Evolutionary conservation across 495 filamentous ascomycete genomes (phyloP).

Genomic region (Coniosporium apollinis): DNA sequence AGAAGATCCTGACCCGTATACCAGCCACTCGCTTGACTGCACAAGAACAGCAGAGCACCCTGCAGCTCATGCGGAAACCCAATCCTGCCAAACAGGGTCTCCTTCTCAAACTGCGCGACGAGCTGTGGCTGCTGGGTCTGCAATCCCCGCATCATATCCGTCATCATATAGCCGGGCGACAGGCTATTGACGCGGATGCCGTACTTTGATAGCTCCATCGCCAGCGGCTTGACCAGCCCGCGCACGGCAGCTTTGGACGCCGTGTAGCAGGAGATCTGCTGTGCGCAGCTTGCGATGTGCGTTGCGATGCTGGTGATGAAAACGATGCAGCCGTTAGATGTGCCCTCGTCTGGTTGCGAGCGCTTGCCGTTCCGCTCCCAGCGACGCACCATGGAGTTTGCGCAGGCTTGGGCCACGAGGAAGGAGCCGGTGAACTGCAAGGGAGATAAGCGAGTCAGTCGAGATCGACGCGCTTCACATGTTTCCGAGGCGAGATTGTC

Average conservation of each 20-base stretch:
- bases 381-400: slow-evolving; percentile 7
- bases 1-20: neutral
- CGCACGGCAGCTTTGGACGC: slow-evolving; percentile 12
- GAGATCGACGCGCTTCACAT: slow-evolving; percentile 2
- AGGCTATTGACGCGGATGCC: slow-evolving; percentile 9
- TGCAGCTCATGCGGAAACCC: neutral
- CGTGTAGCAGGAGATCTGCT: slow-evolving; percentile 8
- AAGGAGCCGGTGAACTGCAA: slow-evolving; percentile 4
- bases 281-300: slow-evolving; percentile 4
- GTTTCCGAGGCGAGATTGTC: slow-evolving; percentile 1
- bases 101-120: neutral
- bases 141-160: neutral
- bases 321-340: slow-evolving; percentile 4
- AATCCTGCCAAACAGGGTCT: neutral
- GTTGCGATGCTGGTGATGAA: slow-evolving; percentile 8
- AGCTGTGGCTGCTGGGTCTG: neutral
- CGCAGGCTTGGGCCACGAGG: slow-evolving; percentile 6
- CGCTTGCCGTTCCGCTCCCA: no score
- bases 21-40: neutral
- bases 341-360: slow-evolving; percentile 6
- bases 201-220: slow-evolving; percentile 7
- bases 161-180: slow-evolving; percentile 5
- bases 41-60: neutral
- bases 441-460: no score
- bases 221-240: slow-evolving; percentile 8